These are phyloP conservation scores for Sarocladium strictum DNA, from an alignment of 2,329 filamentous ascomycete species.

Conservation along the genomic window DNA sequence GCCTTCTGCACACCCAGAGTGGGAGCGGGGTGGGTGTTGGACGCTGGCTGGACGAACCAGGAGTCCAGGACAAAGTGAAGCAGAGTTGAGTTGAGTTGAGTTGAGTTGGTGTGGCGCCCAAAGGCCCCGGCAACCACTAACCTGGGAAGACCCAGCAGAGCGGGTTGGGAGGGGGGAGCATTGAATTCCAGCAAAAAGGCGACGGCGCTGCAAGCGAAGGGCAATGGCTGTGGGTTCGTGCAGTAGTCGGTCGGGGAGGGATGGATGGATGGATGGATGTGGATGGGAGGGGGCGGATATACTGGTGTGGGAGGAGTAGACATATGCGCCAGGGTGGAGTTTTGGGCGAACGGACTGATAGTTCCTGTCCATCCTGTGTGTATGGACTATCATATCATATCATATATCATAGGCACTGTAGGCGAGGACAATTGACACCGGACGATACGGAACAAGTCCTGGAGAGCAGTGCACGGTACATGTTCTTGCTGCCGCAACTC, in stretches of 20 bases:
- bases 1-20: neutral
- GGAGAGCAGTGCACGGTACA: too few relatives aligned
- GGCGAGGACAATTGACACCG: neutral
- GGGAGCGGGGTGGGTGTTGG: conserved; percentile 1
- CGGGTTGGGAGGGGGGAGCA: conserved; percentile 2
- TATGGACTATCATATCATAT: too few relatives aligned
- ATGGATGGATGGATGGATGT: neutral
- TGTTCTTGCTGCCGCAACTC: too few relatives aligned
- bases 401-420: too few relatives aligned
- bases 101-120: neutral
- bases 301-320: neutral
- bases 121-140: neutral
- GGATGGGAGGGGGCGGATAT: neutral
- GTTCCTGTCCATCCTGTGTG: too few relatives aligned
- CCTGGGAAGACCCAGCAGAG: conserved; percentile 7
- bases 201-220: conserved; percentile 1
- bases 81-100: too few relatives aligned
- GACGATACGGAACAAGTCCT: too few relatives aligned
- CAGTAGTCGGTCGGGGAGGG: neutral
- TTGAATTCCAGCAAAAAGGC: neutral
- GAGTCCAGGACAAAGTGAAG: neutral
- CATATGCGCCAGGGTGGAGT: neutral
- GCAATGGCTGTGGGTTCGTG: conserved; percentile 3
- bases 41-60: neutral
- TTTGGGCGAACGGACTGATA: neutral